Percentiles rank a stretch among this genome's conserved stretches.
Conservation (phyloP, 192 early-diverging fungal species). For the Coemansia sp. region DNA sequence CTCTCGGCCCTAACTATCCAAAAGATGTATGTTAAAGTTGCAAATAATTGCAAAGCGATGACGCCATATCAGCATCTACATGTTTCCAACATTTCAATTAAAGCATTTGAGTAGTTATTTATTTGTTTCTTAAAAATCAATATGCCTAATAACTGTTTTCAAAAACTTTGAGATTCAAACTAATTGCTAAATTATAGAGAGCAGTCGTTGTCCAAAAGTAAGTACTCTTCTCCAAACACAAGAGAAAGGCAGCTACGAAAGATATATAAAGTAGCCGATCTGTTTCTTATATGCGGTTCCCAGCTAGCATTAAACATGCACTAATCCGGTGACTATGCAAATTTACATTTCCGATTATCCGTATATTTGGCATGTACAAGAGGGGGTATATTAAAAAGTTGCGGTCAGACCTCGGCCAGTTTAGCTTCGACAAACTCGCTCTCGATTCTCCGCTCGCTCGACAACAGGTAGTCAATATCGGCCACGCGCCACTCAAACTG, state of each 20-base stretch:
- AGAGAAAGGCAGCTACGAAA: too few relatives aligned
- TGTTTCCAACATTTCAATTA: not conserved
- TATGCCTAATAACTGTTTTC: not conserved
- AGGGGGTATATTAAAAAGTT: not conserved
- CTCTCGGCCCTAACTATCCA: not conserved
- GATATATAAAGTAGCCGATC: too few relatives aligned
- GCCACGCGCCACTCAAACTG: conserved; percentile 38
- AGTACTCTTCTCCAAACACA: too few relatives aligned
- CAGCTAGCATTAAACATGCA: too few relatives aligned
- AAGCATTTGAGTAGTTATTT: not conserved
- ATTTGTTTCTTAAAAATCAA: not conserved
- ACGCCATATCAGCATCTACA: not conserved
- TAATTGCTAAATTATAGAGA: too few relatives aligned
- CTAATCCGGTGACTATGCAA: too few relatives aligned
- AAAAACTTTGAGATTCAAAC: not conserved
- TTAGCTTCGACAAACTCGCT: conserved; percentile 5
- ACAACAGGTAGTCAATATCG: conserved; percentile 45
- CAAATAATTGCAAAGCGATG: not conserved
- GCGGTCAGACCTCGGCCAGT: not conserved
- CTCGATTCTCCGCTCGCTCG: conserved; percentile 33
- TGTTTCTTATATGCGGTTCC: too few relatives aligned
- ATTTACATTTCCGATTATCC: too few relatives aligned
- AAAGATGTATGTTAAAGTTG: not conserved
- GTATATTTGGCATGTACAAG: not conserved
- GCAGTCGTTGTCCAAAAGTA: too few relatives aligned